phyloP scores from a whole-genome alignment of 2,329 filamentous ascomycete genomes.

The Ophiostoma novo-ulmi region DNA sequence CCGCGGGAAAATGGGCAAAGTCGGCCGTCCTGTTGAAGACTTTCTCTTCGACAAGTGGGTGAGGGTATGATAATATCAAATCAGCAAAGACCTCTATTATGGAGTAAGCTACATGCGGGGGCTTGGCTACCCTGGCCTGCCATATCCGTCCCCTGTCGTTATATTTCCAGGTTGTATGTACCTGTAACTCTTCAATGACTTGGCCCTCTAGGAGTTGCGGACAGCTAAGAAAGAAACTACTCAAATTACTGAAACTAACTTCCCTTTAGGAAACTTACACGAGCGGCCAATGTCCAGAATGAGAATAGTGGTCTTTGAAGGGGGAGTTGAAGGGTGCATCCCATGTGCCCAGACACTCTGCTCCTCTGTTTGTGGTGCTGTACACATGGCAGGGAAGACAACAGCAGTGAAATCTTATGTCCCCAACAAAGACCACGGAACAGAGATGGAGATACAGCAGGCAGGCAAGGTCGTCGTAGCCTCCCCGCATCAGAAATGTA shows the following conservation, averaged over 20 bases:
- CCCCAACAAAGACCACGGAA: constrained; percentile 6
- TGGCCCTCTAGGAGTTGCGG: not conserved
- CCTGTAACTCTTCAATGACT: not conserved
- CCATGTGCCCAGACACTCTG: not conserved
- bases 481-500: not conserved
- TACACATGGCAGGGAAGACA: not conserved
- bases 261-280: constrained; percentile 7
- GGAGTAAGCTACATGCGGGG: constrained; percentile 4
- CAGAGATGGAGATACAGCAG: not conserved
- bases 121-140: not conserved
- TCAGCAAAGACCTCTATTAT: not conserved
- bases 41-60: too few species aligned
- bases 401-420: not conserved
- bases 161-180: constrained; percentile 4
- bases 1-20: constrained; percentile 9
- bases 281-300: not conserved
- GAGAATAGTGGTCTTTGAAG: not conserved
- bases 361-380: not conserved
- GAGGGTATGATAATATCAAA: not conserved
- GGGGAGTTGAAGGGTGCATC: not conserved
- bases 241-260: not conserved
- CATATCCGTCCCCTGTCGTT: not conserved
- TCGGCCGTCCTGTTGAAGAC: constrained; percentile 3
- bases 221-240: not conserved
- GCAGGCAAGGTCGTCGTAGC: not conserved